Evolutionary conservation across 805 yeast species (phyloP), one percentile per base, ranked within the genome.

Genomic region (Yarrowia sp.): DNA sequence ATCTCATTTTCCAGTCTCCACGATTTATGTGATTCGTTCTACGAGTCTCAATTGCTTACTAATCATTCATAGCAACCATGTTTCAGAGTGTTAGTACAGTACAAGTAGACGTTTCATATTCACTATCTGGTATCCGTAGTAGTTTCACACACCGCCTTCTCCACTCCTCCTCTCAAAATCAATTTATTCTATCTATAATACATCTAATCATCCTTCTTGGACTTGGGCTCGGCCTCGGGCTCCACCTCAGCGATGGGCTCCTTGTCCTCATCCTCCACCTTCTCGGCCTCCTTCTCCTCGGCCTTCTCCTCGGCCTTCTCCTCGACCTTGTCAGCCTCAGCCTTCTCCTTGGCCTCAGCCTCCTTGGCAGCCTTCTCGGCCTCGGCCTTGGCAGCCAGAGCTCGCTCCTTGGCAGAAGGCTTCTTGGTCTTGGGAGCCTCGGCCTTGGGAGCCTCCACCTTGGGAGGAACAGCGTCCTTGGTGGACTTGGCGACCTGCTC

Each of bases 151-250:
- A n/a, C n/a, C n/a, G n/a, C n/a, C n/a, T n/a, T n/a, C n/a, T n/a
- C n/a, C n/a, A n/a, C n/a, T n/a, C 30, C 30, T 24, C 30, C 30
- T 24, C 30, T 24, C 30, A 24, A 24, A 24, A 24, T 24, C 30
- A 24, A n/a, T 24, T 39, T 55, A n/a, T 17, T 58, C 64, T 58
- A 58, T 58, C 64, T 58, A 58, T 58, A 58, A 34, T 58, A 58
- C 64, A 58, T 58, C 64, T 58, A 58, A 43, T 55, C 61, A 30
- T 55, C 61, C 61, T 55, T 55, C 46, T 55, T 55, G 46, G 61
- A 39, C 61, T 55, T 55, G 36, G 44, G 10, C 43, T 52, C 56
- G 10, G n/a, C 42, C 56, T 50, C 42, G 20, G 38, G 20, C 58
- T 52, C 60, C 34, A 19, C 60, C 56, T n/a, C 56, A 12, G 60